phyloP scores from a whole-genome alignment of 208 protist genomes.

The Acanthamoeba sp. region DNA sequence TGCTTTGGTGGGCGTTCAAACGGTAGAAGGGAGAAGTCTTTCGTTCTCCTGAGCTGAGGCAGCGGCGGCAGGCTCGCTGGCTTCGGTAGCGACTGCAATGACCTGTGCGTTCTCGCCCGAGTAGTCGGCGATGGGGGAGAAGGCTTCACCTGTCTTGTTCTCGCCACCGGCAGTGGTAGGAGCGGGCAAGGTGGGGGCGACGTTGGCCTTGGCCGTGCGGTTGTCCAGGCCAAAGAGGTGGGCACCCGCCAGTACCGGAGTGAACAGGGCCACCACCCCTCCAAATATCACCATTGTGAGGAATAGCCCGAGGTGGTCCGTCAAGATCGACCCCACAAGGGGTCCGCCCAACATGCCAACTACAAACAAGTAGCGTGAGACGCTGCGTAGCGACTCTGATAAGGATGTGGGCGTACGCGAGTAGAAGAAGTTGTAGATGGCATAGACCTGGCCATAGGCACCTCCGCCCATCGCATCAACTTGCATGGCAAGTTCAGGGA shows the following conservation, averaged over 20 bases:
- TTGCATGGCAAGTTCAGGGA: neutral
- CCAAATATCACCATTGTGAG: neutral
- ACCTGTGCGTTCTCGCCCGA: no score
- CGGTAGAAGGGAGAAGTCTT: neutral
- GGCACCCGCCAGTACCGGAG: neutral
- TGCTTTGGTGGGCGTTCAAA: no score
- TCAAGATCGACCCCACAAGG: neutral
- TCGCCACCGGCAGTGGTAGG: no score
- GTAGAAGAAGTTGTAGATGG: slow-evolving; percentile 51
- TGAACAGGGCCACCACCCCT: neutral
- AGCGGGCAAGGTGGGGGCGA: no score
- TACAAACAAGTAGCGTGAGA: neutral
- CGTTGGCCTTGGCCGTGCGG: neutral
- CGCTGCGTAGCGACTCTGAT: neutral
- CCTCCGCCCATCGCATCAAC: slow-evolving; percentile 20
- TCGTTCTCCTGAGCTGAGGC: neutral
- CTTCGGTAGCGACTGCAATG: neutral
- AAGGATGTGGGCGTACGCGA: neutral
- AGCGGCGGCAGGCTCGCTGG: neutral
- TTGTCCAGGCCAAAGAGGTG: neutral
- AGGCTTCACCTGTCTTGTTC: no score
- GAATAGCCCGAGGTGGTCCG: neutral
- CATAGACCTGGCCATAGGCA: slow-evolving; percentile 26
- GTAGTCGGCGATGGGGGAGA: no score
- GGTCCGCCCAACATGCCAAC: slow-evolving; percentile 9